Evolutionary conservation across 257 asterid species (phyloP), one percentile per base, ranked within the genome.

Genomic region (Solanum piurae): DNA sequence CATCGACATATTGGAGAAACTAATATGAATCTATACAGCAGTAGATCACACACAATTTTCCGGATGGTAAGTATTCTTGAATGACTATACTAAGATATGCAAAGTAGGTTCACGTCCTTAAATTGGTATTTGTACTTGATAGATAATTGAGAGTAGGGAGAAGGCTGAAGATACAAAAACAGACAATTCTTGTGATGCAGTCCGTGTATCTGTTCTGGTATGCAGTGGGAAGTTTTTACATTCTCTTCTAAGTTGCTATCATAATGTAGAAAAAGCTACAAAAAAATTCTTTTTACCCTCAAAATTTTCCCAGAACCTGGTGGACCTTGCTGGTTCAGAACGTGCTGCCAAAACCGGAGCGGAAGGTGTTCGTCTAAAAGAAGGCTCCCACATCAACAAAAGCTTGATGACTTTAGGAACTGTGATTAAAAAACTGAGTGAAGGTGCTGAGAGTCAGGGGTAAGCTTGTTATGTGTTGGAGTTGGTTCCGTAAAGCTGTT

Each of bases 281-380:
- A 79, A 23, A 16, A 60, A 75, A 34, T 37, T 79, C 86, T 42
- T 76, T 87, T 82, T 89, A 76, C 73, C 84, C 85, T 80, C 86
- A 79, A 90, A 74, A 88, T 84, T 76, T 87, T 89, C 90, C 68
- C 89, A 97, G 99, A 97, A 97, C 91, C 91, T 97, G 92, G 99
- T 97, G 92, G 99, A 97, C 88, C 98, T 97, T 90, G 99, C 99
- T 91, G 99, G 99, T 88, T 97, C 99, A 55, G 99, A 97, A 87
- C 98, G 99, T 87, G 99, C 98, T 90, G 96, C 99, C 72, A 97
- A 97, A 94, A 95, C 99, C 85, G 99, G 99, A 91, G 99, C 99
- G 34, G 99, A 97, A 92, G 99, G 99, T 7, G 98, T 94, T 88
- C 98, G 99, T 60, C 91, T 97, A 83, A 97, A 95, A 93, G 99